phyloP scores from a whole-genome alignment of 179 eudicot species.

The Spinacia oleracea region DNA sequence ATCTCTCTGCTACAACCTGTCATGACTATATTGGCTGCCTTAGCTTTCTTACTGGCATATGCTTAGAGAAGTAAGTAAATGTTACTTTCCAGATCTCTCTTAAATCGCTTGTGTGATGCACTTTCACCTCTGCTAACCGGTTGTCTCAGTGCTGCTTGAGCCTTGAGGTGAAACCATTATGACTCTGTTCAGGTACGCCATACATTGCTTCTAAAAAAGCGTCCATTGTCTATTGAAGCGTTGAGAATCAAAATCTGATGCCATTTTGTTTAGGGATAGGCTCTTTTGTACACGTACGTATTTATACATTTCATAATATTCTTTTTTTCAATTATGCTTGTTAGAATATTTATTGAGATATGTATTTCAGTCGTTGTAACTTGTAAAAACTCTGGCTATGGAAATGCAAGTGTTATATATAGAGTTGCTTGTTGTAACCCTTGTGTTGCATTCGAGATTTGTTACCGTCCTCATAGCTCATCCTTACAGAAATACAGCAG shows the following conservation, averaged over 20 bases:
- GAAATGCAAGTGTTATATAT: constrained; percentile 23
- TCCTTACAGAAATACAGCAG: not conserved
- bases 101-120: constrained; percentile 13
- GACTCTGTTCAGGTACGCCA: constrained; percentile 24
- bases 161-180: constrained; percentile 20
- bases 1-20: constrained; percentile 24
- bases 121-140: constrained; percentile 13
- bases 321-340: constrained; percentile 25
- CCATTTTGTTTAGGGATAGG: constrained; percentile 35
- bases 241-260: constrained; percentile 13
- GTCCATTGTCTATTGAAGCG: constrained; percentile 21
- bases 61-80: constrained; percentile 27
- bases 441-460: not conserved
- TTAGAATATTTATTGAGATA: constrained; percentile 23
- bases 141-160: not conserved
- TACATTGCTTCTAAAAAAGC: constrained; percentile 24
- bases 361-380: constrained; percentile 25
- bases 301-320: constrained; percentile 19
- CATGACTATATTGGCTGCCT: constrained; percentile 27
- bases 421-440: constrained; percentile 19
- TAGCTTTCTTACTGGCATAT: constrained; percentile 33
- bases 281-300: constrained; percentile 20
- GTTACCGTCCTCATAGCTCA: not conserved
- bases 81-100: constrained; percentile 9
- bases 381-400: constrained; percentile 26